Percentiles rank a stretch among this genome's conserved stretches.
Evolutionary conservation across 116 monocot genomes (phyloP).

Genomic region (Zostera marina): DNA sequence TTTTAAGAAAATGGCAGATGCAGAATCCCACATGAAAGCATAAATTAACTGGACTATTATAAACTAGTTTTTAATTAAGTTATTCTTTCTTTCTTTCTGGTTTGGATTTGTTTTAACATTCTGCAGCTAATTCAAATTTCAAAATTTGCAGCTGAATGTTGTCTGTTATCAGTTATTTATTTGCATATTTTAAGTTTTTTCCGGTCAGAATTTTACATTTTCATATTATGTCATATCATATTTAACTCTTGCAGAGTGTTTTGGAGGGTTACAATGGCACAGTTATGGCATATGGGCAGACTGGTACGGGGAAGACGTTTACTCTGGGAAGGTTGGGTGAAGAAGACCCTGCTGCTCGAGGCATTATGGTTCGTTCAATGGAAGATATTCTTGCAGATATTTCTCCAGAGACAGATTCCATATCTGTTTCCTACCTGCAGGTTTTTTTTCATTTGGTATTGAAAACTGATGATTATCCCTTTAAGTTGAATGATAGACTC

Average conservation of each 20-base stretch:
- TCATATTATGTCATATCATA: background rate
- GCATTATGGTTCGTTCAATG: conserved; percentile 98
- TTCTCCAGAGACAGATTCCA: conserved; percentile 48
- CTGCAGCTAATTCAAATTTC: no score
- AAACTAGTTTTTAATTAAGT: no score
- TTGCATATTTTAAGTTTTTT: no score
- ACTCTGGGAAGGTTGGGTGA: conserved; percentile 92
- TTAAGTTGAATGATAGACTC: background rate
- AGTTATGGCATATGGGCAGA: conserved; percentile 98
- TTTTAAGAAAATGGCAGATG: no score
- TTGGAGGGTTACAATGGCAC: conserved; percentile 99
- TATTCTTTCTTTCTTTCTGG: no score
- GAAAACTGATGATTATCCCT: background rate
- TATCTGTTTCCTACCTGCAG: conserved; percentile 88
- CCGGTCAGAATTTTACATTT: background rate
- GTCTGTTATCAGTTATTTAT: no score
- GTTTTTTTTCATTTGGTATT: conserved; percentile 14
- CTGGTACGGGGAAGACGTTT: conserved; percentile 96
- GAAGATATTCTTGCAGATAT: conserved; percentile 79
- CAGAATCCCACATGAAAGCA: no score
- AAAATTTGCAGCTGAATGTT: no score
- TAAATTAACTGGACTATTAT: no score
- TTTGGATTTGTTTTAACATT: no score
- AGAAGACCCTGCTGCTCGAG: conserved; percentile 71
- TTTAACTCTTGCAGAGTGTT: conserved; percentile 57